Conservation (phyloP, 2,329 filamentous ascomycete species). For the Acephala macrosclerotiorum region DNA sequence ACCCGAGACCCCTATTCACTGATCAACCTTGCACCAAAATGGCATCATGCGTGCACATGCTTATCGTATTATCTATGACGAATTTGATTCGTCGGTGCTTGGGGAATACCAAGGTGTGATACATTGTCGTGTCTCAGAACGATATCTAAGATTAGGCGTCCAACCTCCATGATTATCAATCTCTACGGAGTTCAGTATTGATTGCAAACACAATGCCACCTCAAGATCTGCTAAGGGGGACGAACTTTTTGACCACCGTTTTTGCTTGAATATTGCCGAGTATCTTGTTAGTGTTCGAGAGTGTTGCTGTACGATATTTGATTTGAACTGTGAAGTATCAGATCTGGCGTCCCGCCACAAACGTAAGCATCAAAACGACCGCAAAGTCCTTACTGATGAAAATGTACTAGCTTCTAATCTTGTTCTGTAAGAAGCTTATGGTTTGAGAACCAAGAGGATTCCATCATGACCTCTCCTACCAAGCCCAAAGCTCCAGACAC, state of each 20-base stretch:
- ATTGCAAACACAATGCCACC: not conserved
- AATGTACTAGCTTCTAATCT: no score
- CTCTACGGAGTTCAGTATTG: not conserved
- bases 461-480: not conserved
- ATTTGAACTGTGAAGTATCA: not conserved
- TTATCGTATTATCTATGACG: not conserved
- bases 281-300: not conserved
- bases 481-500: not conserved
- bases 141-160: not conserved
- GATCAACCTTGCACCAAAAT: constrained; percentile 8
- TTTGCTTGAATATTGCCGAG: not conserved
- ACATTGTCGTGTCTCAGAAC: not conserved
- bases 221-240: not conserved
- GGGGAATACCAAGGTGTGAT: not conserved
- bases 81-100: not conserved
- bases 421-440: not conserved
- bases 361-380: not conserved
- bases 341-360: not conserved
- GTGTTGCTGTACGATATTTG: not conserved
- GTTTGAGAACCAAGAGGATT: not conserved
- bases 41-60: constrained; percentile 9
- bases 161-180: constrained; percentile 1
- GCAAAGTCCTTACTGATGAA: no score
- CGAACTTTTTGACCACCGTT: not conserved
- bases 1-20: not conserved